Base-by-base conservation (phyloP, 257 asterid species). In the Salvia miltiorrhiza region DNA sequence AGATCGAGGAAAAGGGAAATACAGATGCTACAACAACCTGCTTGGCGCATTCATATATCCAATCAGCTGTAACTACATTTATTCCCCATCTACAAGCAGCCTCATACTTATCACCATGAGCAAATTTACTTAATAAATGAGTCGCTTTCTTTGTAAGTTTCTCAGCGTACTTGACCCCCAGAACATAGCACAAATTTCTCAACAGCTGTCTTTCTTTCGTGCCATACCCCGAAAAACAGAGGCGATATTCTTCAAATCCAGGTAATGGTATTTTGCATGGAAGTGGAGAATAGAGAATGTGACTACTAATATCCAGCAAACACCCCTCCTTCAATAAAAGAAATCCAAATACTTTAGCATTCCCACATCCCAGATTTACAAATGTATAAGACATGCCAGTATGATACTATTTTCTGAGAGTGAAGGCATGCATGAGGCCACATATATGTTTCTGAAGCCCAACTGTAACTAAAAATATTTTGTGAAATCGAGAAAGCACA, bases 251-350 rank as follows among this genome's bases (percentile, higher is more conserved):
- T 83, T 85, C 86, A 75, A 94, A 84, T 56, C 87, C 89, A 70
- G 85, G 82, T 65, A 94, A 83, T 74, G 99, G 99, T 71, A 89
- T 82, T 80, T 78, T 80, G 87, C 99, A 91, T 57, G 86, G 81
- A 62, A 94, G 97, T 68, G 99, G 99, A 74, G 96, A 83, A 82
- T 87, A 94, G 69, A 91, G 88, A 57, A 94, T 76, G 85, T 91
- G 97, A 74, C 95, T 80, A 81, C 79, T 80, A 77, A 89, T 85
- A 78, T 91, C 95, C 83, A 89, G 90, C 85, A 89, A 79, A 80
- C 71, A 73, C 16, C 88, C 96, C 73, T 83, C 95, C 99, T 94
- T 71, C 86, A 84, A 81, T 7, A 73, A 58, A 57, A 76, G 50
- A 70, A 14, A 63, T 41, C 60, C 44, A 66, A 69, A 75, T 16